Evolutionary conservation across 164 flowering plant species (phyloP), one percentile per base, ranked within the genome.

Genomic region (Umbellularia californica): DNA sequence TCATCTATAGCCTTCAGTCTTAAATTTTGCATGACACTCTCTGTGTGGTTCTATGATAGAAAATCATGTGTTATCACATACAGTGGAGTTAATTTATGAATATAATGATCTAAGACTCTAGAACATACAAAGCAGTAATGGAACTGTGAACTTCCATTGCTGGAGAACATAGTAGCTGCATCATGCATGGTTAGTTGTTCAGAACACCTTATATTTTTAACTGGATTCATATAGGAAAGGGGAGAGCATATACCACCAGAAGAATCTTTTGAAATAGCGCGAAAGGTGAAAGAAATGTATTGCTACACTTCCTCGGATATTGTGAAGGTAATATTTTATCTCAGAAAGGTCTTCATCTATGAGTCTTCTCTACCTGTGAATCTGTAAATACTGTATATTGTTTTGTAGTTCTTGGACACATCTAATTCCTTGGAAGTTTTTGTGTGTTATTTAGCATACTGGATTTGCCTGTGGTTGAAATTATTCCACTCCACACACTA

Each of bases 191-290:
- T 41, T 41, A 35, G 71, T 41, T 69, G 33, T 30, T 69, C 69
- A 30, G 14, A 19, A 19, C 9, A 3, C 1, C 47, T 58, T 68
- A 50, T 71, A 62, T 77, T 78, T 78, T 79, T 66, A 82, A 30
- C 15, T 77, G 66, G 23, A 76, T 74, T 78, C 58, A 6, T 87
- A 75, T 84, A 94, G 99, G 99, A 96, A 94, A 94, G 99, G 81
- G 99, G 99, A 74, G 99, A 96, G 85, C 86, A 94, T 81, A 84
- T 96, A 69, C 98, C 99, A 68, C 90, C 95, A 28, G 99, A 96
- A 78, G 99, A 94, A 71, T 92, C 98, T 72, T 92, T 96, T 82
- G 99, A 96, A 80, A 97, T 94, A 66, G 98, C 99, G 70, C 91
- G 97, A 51, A 89, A 91, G 87, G 93, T 96, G 82, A 96, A 96